Percentiles rank a stretch among this genome's conserved stretches.
phyloP scores from a whole-genome alignment of 371 early-diverging fungal species.

The Actinomucor elegans region DNA sequence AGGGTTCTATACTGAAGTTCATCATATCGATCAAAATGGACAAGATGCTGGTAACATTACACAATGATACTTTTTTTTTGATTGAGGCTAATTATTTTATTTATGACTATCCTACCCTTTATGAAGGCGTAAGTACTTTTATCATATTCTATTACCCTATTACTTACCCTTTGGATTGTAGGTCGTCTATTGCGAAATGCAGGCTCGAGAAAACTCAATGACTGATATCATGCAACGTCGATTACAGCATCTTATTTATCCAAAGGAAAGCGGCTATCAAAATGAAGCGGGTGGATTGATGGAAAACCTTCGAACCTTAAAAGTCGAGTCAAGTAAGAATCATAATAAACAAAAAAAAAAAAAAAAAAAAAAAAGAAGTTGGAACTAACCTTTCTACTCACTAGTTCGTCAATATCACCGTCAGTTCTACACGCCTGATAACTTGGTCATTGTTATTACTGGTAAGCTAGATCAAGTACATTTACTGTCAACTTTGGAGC shows the following conservation, averaged over 20 bases:
- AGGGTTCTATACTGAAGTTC: slow-evolving; percentile 56
- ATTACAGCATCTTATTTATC: slow-evolving; percentile 50
- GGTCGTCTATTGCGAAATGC: slow-evolving; percentile 42
- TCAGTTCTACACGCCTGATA: slow-evolving; percentile 58
- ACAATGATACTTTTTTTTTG: slow-evolving; percentile 1
- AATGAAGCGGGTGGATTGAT: slow-evolving; percentile 56
- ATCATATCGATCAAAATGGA: slow-evolving; percentile 37
- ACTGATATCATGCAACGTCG: slow-evolving; percentile 22
- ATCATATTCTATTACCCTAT: too few species aligned
- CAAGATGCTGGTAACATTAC: slow-evolving; percentile 32
- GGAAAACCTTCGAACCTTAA: slow-evolving; percentile 32
- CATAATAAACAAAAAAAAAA: neutral
- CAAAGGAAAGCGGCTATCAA: slow-evolving; percentile 52
- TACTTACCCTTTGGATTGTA: too few species aligned
- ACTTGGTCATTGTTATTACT: slow-evolving; percentile 51
- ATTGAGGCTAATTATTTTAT: slow-evolving; percentile 7
- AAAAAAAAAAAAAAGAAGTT: too few species aligned
- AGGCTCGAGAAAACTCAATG: slow-evolving; percentile 26
- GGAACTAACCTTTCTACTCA: neutral
- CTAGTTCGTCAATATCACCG: slow-evolving; percentile 47
- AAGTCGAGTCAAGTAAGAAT: slow-evolving; percentile 43
- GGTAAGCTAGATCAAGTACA: slow-evolving; percentile 45
- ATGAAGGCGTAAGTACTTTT: slow-evolving; percentile 21
- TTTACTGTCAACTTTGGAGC: slow-evolving; percentile 38
- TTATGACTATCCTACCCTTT: slow-evolving; percentile 6